Percentiles rank a stretch among this genome's conserved stretches.
Conservation (phyloP, 1,139 yeast genomes). For the Pichia sp. region DNA sequence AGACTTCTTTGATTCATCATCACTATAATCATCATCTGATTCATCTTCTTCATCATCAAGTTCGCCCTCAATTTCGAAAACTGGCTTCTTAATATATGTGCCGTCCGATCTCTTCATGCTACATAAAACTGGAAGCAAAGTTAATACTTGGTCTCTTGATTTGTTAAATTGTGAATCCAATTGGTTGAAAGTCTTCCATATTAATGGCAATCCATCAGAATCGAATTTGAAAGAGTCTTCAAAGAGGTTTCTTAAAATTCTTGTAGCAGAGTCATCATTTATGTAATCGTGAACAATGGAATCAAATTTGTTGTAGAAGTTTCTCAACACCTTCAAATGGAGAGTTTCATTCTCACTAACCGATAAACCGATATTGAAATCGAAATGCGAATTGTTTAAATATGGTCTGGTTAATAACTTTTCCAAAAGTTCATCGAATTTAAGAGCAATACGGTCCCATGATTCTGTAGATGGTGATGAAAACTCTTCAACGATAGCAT, state of each 20-base stretch:
- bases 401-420: conserved; percentile 18
- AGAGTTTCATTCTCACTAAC: conserved; percentile 42
- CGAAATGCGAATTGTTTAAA: conserved; percentile 33
- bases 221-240: conserved; percentile 86
- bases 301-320: conserved; percentile 67
- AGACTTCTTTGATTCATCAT: conserved; percentile 19
- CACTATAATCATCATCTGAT: conserved; percentile 29
- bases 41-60: conserved; percentile 40
- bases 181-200: conserved; percentile 76
- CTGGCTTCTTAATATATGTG: conserved; percentile 58
- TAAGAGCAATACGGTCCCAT: conserved; percentile 60
- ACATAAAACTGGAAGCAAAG: conserved; percentile 61
- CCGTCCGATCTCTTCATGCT: conserved; percentile 38
- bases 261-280: conserved; percentile 56
- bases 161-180: conserved; percentile 62
- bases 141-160: conserved; percentile 58
- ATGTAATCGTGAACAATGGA: conserved; percentile 57
- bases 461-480: conserved; percentile 45
- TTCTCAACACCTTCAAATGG: conserved; percentile 43
- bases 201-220: conserved; percentile 68
- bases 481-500: conserved; percentile 40
- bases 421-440: conserved; percentile 44
- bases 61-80: conserved; percentile 41
- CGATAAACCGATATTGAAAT: conserved; percentile 65
- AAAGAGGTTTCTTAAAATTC: conserved; percentile 64